A percentile compares a stretch with the other conserved stretches of the same genome.
These are phyloP conservation scores for Ceraceosorus guamensis DNA, from an alignment of 1,284 basidiomycete species.

Conservation along the genomic window DNA sequence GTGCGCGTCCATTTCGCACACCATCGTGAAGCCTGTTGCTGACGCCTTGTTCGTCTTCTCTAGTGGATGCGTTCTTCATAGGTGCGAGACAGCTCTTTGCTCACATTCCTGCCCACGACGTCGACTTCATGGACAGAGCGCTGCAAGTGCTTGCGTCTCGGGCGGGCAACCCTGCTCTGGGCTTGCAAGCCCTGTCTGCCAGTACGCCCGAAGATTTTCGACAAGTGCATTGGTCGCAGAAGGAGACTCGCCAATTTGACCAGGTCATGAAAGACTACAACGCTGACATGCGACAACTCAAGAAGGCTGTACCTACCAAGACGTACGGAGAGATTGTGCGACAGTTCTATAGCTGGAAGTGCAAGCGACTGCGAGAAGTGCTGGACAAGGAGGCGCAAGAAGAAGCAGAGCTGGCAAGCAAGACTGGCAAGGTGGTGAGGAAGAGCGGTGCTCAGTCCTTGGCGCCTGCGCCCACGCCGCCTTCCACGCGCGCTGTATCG, in stretches of 20 bases:
- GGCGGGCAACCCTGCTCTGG: conserved; percentile 64
- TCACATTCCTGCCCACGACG: conserved; percentile 59
- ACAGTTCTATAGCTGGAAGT: conserved; percentile 76
- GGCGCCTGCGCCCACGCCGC: conserved; percentile 12
- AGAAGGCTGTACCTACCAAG: conserved; percentile 65
- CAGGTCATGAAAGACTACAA: conserved; percentile 64
- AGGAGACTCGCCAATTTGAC: conserved; percentile 68
- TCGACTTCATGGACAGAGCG: conserved; percentile 77
- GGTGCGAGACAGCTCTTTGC: conserved; percentile 56
- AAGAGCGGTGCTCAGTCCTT: background rate
- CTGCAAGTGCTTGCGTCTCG: conserved; percentile 63
- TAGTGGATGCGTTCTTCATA: conserved; percentile 62
- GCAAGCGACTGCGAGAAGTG: conserved; percentile 18
- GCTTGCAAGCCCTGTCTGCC: conserved; percentile 67
- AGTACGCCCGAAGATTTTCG: conserved; percentile 57
- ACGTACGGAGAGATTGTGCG: conserved; percentile 70
- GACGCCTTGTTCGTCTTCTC: background rate
- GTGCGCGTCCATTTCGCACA: background rate
- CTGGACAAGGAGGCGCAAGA: conserved; percentile 15
- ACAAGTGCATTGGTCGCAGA: conserved; percentile 56
- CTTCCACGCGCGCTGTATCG: conserved; percentile 32
- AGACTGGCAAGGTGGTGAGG: background rate
- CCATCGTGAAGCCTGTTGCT: background rate
- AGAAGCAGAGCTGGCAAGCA: conserved; percentile 1
- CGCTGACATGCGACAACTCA: conserved; percentile 68